Evolutionary conservation across 1,284 basidiomycete species (phyloP).

Genomic region (Moniliophthora roreri): DNA sequence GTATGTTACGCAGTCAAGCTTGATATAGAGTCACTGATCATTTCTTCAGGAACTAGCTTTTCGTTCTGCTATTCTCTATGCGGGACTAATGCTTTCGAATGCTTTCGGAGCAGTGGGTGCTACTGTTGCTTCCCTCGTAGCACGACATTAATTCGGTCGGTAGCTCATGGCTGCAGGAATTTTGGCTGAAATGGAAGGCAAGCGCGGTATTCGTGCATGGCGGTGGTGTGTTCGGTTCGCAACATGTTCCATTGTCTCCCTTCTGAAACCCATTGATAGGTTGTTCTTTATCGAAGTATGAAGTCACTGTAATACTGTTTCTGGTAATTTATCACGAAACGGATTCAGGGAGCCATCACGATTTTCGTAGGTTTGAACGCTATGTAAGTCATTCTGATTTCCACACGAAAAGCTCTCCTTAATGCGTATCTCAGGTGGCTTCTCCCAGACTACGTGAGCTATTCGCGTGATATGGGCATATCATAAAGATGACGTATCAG

Average conservation of each 20-base stretch:
- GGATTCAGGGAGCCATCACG: conserved; percentile 51
- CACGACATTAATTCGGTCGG: background rate
- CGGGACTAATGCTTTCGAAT: conserved; percentile 68
- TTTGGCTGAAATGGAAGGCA: conserved; percentile 66
- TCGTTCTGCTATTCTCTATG: conserved; percentile 69
- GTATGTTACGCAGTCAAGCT: conserved; percentile 24
- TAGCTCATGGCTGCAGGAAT: conserved; percentile 72
- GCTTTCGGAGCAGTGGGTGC: conserved; percentile 67
- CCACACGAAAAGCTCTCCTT: background rate
- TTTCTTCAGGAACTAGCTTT: conserved; percentile 57
- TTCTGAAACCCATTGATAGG: conserved; percentile 30
- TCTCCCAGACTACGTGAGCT: conserved; percentile 54
- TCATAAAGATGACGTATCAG: background rate
- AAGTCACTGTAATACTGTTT: conserved; percentile 1
- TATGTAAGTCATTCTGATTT: conserved; percentile 38
- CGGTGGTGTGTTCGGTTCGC: conserved; percentile 45
- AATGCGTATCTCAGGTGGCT: conserved; percentile 37
- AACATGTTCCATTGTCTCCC: background rate
- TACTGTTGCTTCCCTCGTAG: conserved; percentile 5
- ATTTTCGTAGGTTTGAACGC: conserved; percentile 54
- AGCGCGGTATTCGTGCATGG: conserved; percentile 69
- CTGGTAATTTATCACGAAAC: background rate
- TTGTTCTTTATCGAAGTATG: conserved; percentile 62
- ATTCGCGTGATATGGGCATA: background rate
- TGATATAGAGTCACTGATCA: background rate